phyloP scores from a whole-genome alignment of 1,284 basidiomycete genomes.

The Ustilago lituana region DNA sequence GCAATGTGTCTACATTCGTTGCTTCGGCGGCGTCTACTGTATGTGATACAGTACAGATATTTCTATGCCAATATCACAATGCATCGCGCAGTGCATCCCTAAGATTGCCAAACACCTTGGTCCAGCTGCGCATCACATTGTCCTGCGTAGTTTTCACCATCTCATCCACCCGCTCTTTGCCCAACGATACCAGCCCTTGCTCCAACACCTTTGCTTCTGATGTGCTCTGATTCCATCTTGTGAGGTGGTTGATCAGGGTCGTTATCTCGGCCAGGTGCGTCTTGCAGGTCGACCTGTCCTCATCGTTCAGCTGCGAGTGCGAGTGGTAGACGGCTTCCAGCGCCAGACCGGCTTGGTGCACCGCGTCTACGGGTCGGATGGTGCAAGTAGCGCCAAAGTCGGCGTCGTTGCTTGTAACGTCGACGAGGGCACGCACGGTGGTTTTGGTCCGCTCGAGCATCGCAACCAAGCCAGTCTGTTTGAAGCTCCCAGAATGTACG shows the following conservation, averaged over 20 bases:
- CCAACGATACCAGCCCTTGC: slow-evolving; percentile 16
- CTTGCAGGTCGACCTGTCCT: slow-evolving; percentile 8
- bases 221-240: neutral
- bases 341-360: slow-evolving; percentile 13
- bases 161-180: slow-evolving; percentile 16
- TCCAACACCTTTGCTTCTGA: slow-evolving; percentile 9
- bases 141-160: slow-evolving; percentile 15
- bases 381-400: neutral
- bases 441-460: slow-evolving; percentile 25
- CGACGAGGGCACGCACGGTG: slow-evolving; percentile 6
- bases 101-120: slow-evolving; percentile 24
- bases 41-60: neutral
- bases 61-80: slow-evolving; percentile 1
- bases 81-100: slow-evolving; percentile 35
- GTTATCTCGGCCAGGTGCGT: slow-evolving; percentile 40
- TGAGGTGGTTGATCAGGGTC: slow-evolving; percentile 31
- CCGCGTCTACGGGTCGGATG: slow-evolving; percentile 24
- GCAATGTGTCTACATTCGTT: too few relatives aligned
- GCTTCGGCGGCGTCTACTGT: too few relatives aligned
- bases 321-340: slow-evolving; percentile 33
- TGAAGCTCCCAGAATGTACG: neutral
- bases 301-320: neutral
- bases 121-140: slow-evolving; percentile 23
- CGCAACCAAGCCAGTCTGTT: neutral
- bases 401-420: neutral